Base-by-base conservation (phyloP, 768 basidiomycete genomes). In the Agaricus blazei region DNA sequence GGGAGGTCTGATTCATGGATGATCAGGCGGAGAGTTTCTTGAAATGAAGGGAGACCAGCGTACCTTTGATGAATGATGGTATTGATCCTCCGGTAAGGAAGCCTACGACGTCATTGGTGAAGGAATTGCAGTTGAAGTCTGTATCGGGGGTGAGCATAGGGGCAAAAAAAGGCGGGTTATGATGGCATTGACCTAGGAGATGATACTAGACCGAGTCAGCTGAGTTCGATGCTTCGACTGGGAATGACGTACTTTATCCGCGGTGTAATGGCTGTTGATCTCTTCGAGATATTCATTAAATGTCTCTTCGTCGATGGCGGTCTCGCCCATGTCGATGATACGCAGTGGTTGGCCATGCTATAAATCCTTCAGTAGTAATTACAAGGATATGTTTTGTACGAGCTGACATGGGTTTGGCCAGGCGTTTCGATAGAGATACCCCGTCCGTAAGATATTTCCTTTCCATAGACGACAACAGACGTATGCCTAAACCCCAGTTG, bases 101-200 rank as follows among this genome's bases (percentile, higher is more conserved):
- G 2, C 88, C 93, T 34, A 93, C 72, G 56, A 84, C 84, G 60
- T 96, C 93, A 57, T 87, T 91, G 2, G 93, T 94, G 61, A 98
- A 98, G 1, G 90, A 88, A 68, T 98, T 98, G 69, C 94, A 97
- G 63, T 97, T 97, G 61, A 95, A 95, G 42, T 96, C 92, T 87
- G 59, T 44, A 31, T 36, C 15, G 29, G 28, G 52, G 19, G 23
- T 34, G 44, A 24, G 41, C 40, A 51, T 19, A 37, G 15, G 9
- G 7, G 27, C 23, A 47, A 28, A 29, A 12, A 6, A 45, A 8
- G 26, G 26, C 38, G 15, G 31, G 34, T 19, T 31, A 19, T 23
- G 34, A 5, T 11, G 38, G 53, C 14, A 49, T 68, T 55, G 65
- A 88, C 89, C 88, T 77, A 93, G 68, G n/a, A 93, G 75, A 67